Base-by-base conservation (phyloP, 768 basidiomycete genomes). In the Tylopilus rubrobrunneus region DNA sequence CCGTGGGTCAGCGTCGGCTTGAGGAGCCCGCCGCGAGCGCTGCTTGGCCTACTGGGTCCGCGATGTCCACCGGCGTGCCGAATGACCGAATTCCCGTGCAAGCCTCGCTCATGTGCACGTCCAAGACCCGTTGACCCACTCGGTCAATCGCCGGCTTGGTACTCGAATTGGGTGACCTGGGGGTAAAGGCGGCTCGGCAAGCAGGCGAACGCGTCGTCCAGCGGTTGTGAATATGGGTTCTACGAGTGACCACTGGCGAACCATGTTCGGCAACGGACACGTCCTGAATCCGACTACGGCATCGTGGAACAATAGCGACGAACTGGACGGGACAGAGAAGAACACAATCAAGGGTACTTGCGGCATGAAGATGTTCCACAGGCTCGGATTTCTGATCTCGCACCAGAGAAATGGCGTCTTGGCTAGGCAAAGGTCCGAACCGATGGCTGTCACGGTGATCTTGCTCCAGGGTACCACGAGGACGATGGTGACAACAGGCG, bases 381-480 rank as follows among this genome's bases (percentile, higher is more conserved):
- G 14, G 6, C 23, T 51, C 29, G 41, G 1, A 12, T 53, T 62
- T 40, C 55, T 46, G 45, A 68, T 48, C 23, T 68, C 60, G 52
- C 67, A 70, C 28, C 46, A 60, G 8, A 68, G 56, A 15, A 64
- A 8, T 15, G 67, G 67, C 4, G 62, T 70, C 10, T 57, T 62
- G 2, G 41, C 53, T 7, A 17, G 50, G 11, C 64, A 57, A 41
- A 75, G 60, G 0, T 60, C 52, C 7, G 56, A 19, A 48, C 64
- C 65, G 44, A 72, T 49, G 25, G 53, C 37, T 15, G n/a, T n/a
- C n/a, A n/a, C n/a, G n/a, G 27, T 46, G 9, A 71, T 56, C 45
- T 55, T 64, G 48, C 50, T 54, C 15, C 69, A 61, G 9, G 74
- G 73, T 17, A 76, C 55, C 12, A 62, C 59, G 15, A 76, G 62